Base-by-base conservation (phyloP, 441 rosid species). In the Populus tomentosa region DNA sequence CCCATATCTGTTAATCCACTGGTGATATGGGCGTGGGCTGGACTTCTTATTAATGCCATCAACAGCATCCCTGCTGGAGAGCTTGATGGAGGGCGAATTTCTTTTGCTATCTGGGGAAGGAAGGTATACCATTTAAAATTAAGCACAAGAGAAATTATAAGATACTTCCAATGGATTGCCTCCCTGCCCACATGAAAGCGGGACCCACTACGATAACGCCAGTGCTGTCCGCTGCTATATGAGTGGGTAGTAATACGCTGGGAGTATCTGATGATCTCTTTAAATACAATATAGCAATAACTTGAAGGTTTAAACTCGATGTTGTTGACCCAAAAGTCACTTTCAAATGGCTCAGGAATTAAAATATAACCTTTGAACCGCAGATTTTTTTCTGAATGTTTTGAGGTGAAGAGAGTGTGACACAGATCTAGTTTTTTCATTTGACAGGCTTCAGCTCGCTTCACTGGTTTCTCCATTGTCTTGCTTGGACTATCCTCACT, bases 21-120 rank as follows among this genome's bases (percentile, higher is more conserved):
- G 18, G 97, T 91, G 79, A 82, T 93, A 75, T 95, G 97, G 98
- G 94, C 98, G 23, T 95, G 98, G 95, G 95, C 97, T 77, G 99
- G 99, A 70, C 95, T 95, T 80, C 94, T 95, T 72, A 91, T 95
- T 56, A 95, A 92, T 80, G 98, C 94, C 23, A 89, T 95, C 83
- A 95, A 93, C 83, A 93, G 99, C 87, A 95, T 95, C 76, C 98
- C 98, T 18, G 99, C 97, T 0, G 98, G 99, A 80, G 99, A 93
- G 81, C 89, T 30, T 67, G 56, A 46, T 46, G 56, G 56, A 14
- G 56, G 56, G 56, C 56, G 56, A 46, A 46, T 46, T 46, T 28
- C 30, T 38, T 90, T 93, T 59, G 86, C 99, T 77, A 85, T 95
- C 50, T 95, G 98, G 97, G 99, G 98, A 82, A 90, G 30, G 86